Percentiles rank a stretch among this genome's conserved stretches.
phyloP scores from a whole-genome alignment of 495 filamentous ascomycete species.

The Aspergillus bridgeri region DNA sequence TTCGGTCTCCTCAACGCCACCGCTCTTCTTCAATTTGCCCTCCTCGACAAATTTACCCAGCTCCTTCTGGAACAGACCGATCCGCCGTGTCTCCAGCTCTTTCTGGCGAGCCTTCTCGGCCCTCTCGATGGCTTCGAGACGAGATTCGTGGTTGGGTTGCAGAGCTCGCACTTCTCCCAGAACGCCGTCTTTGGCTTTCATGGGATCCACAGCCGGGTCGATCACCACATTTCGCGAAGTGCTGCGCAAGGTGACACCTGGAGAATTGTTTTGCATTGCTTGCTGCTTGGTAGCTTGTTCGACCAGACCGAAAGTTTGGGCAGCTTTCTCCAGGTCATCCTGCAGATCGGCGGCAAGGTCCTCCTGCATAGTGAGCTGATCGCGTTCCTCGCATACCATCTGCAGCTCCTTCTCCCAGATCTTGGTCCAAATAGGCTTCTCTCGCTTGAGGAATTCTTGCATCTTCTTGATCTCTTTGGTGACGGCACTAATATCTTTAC shows the following conservation, averaged over 20 bases:
- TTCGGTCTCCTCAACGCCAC: slow-evolving; percentile 92
- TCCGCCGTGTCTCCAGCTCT: slow-evolving; percentile 74
- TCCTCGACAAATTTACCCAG: slow-evolving; percentile 85
- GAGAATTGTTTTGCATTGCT: slow-evolving; percentile 60
- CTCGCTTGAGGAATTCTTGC: slow-evolving; percentile 82
- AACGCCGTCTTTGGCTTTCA: slow-evolving; percentile 82
- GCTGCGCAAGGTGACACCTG: slow-evolving; percentile 42
- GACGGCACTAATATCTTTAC: slow-evolving; percentile 77
- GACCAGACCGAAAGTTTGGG: slow-evolving; percentile 87
- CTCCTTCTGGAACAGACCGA: slow-evolving; percentile 84
- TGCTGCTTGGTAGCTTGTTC: slow-evolving; percentile 97
- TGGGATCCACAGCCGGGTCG: slow-evolving; percentile 65
- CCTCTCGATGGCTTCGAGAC: slow-evolving; percentile 91
- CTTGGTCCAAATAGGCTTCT: slow-evolving; percentile 96
- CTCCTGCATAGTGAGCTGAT: slow-evolving; percentile 90
- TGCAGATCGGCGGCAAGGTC: slow-evolving; percentile 87
- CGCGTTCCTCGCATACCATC: slow-evolving; percentile 89
- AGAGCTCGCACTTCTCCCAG: slow-evolving; percentile 91
- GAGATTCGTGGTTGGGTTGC: slow-evolving; percentile 89
- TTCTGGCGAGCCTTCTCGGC: slow-evolving; percentile 85
- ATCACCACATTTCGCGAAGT: slow-evolving; percentile 60
- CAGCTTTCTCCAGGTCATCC: slow-evolving; percentile 91
- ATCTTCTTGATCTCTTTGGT: slow-evolving; percentile 91
- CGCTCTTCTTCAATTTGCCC: slow-evolving; percentile 89
- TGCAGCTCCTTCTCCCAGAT: slow-evolving; percentile 97